Percentiles rank a stretch among this genome's conserved stretches.
Conservation (phyloP, 73 alveolate genomes). For the Paramecium bursaria region DNA sequence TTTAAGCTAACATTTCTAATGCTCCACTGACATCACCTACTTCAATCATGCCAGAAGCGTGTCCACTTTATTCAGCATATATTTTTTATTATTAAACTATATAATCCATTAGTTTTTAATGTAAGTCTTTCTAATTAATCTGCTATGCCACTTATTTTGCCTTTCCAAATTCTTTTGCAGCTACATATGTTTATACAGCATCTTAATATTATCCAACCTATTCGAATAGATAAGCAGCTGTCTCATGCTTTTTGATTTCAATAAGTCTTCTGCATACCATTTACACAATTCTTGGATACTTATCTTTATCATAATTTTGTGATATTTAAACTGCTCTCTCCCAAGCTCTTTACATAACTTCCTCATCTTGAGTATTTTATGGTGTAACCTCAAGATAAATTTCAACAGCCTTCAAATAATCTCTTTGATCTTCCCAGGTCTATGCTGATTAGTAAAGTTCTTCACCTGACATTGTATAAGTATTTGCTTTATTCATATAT, state of each 20-base stretch:
- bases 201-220: slow-evolving; percentile 96
- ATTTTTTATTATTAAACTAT: slow-evolving; percentile 68
- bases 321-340: slow-evolving; percentile 94
- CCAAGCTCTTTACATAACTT: slow-evolving; percentile 87
- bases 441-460: slow-evolving; percentile 91
- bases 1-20: slow-evolving; percentile 77
- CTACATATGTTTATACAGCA: slow-evolving; percentile 91
- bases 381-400: slow-evolving; percentile 94
- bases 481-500: slow-evolving; percentile 75
- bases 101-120: slow-evolving; percentile 46
- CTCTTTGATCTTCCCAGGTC: slow-evolving; percentile 97
- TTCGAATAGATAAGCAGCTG: slow-evolving; percentile 97
- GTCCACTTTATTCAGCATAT: slow-evolving; percentile 77
- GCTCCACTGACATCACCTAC: slow-evolving; percentile 82
- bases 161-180: slow-evolving; percentile 86
- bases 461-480: slow-evolving; percentile 81
- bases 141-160: slow-evolving; percentile 91
- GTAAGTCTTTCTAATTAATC: slow-evolving; percentile 81
- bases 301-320: slow-evolving; percentile 93
- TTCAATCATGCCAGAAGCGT: slow-evolving; percentile 71
- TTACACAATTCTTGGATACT: slow-evolving; percentile 93
- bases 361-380: slow-evolving; percentile 89
- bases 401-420: slow-evolving; percentile 94
- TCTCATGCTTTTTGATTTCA: slow-evolving; percentile 83
- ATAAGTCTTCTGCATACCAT: slow-evolving; percentile 92